Evolutionary conservation across 352 stramenopile species (phyloP).

Genomic region (Peronospora tabacina): DNA sequence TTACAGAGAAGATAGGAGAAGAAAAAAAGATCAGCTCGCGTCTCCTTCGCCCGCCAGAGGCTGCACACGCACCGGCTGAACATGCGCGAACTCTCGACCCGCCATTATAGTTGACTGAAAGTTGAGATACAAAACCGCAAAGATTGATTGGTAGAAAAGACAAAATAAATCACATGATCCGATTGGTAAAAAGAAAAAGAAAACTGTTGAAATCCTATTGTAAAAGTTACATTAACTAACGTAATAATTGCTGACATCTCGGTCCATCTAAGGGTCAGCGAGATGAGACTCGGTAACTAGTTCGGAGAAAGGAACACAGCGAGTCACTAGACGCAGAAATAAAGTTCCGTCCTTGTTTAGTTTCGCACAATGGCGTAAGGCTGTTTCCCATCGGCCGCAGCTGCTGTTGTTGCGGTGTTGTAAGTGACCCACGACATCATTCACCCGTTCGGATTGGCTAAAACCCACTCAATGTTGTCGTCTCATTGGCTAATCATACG

Average conservation of each 20-base stretch:
- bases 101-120: slow-evolving; percentile 27
- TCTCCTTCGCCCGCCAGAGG: background rate
- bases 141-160: slow-evolving; percentile 26
- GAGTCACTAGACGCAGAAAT: slow-evolving; percentile 3
- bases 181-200: background rate
- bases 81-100: slow-evolving; percentile 66
- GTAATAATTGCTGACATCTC: slow-evolving; percentile 5
- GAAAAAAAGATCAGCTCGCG: background rate
- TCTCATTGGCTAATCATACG: slow-evolving; percentile 16
- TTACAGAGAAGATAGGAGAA: slow-evolving; percentile 9
- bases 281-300: slow-evolving; percentile 1
- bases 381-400: slow-evolving; percentile 13
- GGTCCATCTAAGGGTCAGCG: background rate
- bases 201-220: background rate
- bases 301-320: slow-evolving; percentile 1
- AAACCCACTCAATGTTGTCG: slow-evolving; percentile 1
- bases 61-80: slow-evolving; percentile 50
- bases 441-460: slow-evolving; percentile 10
- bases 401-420: slow-evolving; percentile 12
- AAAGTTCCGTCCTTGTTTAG: slow-evolving; percentile 8
- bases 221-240: slow-evolving; percentile 3
- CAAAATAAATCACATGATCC: background rate
- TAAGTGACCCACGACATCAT: slow-evolving; percentile 3
- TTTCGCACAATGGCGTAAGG: slow-evolving; percentile 11
- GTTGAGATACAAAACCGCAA: background rate